Base-by-base conservation (phyloP, 1,139 yeast species). In the Torulaspora pretoriensis region DNA sequence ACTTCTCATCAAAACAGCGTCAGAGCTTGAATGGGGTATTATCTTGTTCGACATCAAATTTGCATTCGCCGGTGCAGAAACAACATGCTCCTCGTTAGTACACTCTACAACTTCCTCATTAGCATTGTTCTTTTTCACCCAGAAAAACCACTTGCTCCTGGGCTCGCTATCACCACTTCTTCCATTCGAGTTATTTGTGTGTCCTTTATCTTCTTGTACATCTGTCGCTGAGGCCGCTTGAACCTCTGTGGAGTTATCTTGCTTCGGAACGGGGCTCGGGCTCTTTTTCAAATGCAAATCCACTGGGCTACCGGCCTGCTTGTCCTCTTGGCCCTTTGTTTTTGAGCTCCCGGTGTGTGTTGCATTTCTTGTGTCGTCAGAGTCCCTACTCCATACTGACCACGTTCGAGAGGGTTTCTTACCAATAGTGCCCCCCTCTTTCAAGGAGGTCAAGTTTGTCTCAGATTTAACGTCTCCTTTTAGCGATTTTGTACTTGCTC, bases 71-170 rank as follows among this genome's bases (percentile, higher is more conserved):
- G 51, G 17, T 8, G 47, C 24, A 4, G 47, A 24, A 4, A 35
- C 40, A 23, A 45, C 51, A 17, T 47, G 54, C 22, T 46, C 51
- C n/a, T 38, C 36, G 5, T 47, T 45, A 12, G 35, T 13, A 13
- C 24, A 31, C 4, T 38, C 44, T 8, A 19, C 16, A 22, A 31
- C 35, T 30, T 51, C 44, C 12, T 50, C 47, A 26, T 45, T 44
- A 17, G 14, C 35, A 17, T 33, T 36, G 10, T 43, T 35, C 3
- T 43, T 43, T 25, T 59, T 50, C 32, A 50, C 56, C 65, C 65
- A 63, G 38, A 62, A 57, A 4, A 60, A 53, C 65, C 65, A 60
- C 29, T 54, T 43, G 22, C 36, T 31, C 28, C 31, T 43, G n/a
- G 37, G 8, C 24, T 34, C 43, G 28, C 23, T 27, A 9, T 26